Evolutionary conservation across 768 basidiomycete species (phyloP).

Genomic region (Phylloporus rhodoxanthus): DNA sequence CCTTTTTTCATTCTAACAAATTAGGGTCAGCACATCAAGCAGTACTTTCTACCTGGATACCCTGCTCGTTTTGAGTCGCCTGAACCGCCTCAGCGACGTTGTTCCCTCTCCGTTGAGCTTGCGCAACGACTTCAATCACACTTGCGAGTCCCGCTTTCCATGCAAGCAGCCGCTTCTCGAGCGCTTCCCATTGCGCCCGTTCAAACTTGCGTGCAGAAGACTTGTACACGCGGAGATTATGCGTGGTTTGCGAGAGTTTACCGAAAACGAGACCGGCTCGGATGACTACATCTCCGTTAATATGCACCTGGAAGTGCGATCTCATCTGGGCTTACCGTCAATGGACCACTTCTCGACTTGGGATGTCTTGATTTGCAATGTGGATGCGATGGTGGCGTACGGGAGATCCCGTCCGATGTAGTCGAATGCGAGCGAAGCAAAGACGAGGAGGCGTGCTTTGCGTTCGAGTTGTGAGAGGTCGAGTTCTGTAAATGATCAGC

Average conservation of each 20-base stretch:
- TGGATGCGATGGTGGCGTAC: slow-evolving; percentile 63
- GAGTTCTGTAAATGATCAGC: slow-evolving; percentile 39
- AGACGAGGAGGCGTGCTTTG: slow-evolving; percentile 74
- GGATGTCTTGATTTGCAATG: slow-evolving; percentile 55
- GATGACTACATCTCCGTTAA: slow-evolving; percentile 48
- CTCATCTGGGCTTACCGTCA: slow-evolving; percentile 49
- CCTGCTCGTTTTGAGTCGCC: slow-evolving; percentile 20
- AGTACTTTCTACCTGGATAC: slow-evolving; percentile 16
- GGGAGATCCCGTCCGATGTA: slow-evolving; percentile 69
- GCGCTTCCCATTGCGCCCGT: slow-evolving; percentile 69
- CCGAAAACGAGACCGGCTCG: slow-evolving; percentile 73
- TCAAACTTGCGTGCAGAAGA: slow-evolving; percentile 74
- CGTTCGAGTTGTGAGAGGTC: slow-evolving; percentile 56
- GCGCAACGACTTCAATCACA: slow-evolving; percentile 65
- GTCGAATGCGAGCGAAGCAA: slow-evolving; percentile 72
- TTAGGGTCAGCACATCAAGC: slow-evolving; percentile 11
- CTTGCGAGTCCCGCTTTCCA: slow-evolving; percentile 72
- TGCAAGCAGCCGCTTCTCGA: slow-evolving; percentile 66
- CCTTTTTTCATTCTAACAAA: background rate
- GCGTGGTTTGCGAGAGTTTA: slow-evolving; percentile 76
- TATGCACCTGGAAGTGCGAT: background rate
- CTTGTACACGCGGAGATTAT: slow-evolving; percentile 65
- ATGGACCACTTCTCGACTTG: slow-evolving; percentile 86
- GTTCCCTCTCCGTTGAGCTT: slow-evolving; percentile 40
- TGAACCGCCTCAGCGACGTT: slow-evolving; percentile 19